Evolutionary conservation across 305 asterid genomes (phyloP).

Genomic region (Fraxinus nigra): DNA sequence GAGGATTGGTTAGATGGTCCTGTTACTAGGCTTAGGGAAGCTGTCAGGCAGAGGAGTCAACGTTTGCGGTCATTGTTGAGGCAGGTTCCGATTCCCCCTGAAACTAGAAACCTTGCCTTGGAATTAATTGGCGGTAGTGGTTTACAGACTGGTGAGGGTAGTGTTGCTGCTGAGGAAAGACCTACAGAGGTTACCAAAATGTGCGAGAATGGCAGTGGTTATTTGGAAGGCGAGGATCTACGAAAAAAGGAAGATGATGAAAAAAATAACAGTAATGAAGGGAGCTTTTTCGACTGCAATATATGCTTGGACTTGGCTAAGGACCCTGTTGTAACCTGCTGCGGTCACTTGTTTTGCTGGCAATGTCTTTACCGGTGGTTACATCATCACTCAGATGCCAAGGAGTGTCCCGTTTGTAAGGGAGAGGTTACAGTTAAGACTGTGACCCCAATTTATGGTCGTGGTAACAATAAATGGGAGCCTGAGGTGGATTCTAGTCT

Average conservation of each 20-base stretch:
- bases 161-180: constrained; percentile 14
- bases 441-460: constrained; percentile 11
- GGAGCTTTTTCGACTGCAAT: constrained; percentile 27
- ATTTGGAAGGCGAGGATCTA: neutral
- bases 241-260: neutral
- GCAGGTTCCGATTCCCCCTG: constrained; percentile 38
- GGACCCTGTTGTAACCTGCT: constrained; percentile 7
- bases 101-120: constrained; percentile 38
- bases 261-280: neutral
- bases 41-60: constrained; percentile 35
- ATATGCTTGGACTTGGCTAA: constrained; percentile 26
- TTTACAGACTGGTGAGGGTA: constrained; percentile 23
- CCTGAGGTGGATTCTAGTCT: neutral
- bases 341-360: constrained; percentile 34
- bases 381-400: constrained; percentile 16
- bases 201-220: neutral
- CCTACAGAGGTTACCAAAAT: neutral
- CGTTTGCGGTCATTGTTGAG: constrained; percentile 45
- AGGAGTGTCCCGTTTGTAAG: constrained; percentile 26
- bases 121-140: constrained; percentile 26
- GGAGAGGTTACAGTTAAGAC: constrained; percentile 18
- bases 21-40: constrained; percentile 31
- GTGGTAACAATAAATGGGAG: neutral
- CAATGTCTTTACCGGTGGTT: constrained; percentile 21
- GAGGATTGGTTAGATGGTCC: constrained; percentile 41